Base-by-base conservation (phyloP, 2,329 filamentous ascomycete species). In the Tympanopsis confertula region DNA sequence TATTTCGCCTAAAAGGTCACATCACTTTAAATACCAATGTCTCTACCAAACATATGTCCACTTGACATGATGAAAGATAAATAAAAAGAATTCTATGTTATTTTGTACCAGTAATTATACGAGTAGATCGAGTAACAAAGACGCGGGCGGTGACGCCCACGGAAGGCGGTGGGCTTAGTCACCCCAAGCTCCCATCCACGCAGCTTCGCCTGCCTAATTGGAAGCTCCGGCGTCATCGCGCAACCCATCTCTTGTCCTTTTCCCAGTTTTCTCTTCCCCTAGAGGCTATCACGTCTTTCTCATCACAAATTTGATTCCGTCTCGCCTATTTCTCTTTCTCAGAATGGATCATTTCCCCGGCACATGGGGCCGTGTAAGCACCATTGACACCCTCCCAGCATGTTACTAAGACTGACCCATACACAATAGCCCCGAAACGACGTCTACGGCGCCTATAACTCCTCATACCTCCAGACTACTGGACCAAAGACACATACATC, bases 381-480 rank as follows among this genome's bases (percentile, higher is more conserved):
- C 30, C 7, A 18, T 15, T 26, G 22, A 26, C 24, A 28, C 10
- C 24, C 24, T 28, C n/a, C 24, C 10, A 12, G 7, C 17, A 18
- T 33, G 17, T 13, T 17, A 17, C 30, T 33, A 17, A 33, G 10
- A 33, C 17, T 10, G 7, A 38, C 43, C 52, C 42, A 49, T 20
- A 20, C 32, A 39, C 35, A 37, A 44, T 53, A 98, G 91, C 91
- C 91, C 57, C 82, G 91, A 73, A 86, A 98, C 64, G 91, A 98
- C 62, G 72, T 96, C 55, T 98, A 96, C 66, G 91, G 91, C 51
- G 71, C 82, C 53, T 98, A 98, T 64, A 86, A 96, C 65, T 68
- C 71, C 55, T 85, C 87, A 41, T 88, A 89, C 61, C 80, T 96
- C 56, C 76, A 85, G 51, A 67, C 63, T 37, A 69, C 63, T 50